A percentile compares a stretch with the other conserved stretches of the same genome.
Evolutionary conservation across 176 grass and related monocot genomes (phyloP).

Genomic region (Rhynchospora pubera): DNA sequence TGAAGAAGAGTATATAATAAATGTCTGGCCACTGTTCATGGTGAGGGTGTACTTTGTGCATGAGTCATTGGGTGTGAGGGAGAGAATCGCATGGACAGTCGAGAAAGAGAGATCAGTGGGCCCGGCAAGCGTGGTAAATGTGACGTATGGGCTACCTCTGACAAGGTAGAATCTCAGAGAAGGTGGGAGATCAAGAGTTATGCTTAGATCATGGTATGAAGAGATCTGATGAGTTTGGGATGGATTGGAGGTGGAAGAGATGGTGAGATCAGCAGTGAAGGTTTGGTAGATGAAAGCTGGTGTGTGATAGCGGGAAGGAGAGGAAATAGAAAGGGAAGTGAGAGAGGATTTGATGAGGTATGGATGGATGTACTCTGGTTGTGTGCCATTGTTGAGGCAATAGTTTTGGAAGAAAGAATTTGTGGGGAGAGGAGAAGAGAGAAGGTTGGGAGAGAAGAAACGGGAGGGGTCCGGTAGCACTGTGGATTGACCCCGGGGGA

Average conservation of each 20-base stretch:
- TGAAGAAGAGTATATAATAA: constrained; percentile 69
- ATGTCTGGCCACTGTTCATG: constrained; percentile 90
- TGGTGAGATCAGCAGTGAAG: constrained; percentile 77
- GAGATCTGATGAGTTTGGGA: constrained; percentile 34
- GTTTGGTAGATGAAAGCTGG: constrained; percentile 61
- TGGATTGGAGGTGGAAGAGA: constrained; percentile 39
- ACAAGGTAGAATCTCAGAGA: constrained; percentile 66
- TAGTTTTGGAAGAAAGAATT: constrained; percentile 99
- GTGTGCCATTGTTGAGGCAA: constrained; percentile 82
- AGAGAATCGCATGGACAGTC: constrained; percentile 71
- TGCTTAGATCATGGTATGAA: constrained; percentile 78
- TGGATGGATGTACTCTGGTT: constrained; percentile 93
- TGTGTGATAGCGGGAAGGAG: constrained; percentile 52
- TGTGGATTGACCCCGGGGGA: constrained; percentile 61
- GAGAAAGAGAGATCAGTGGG: constrained; percentile 48
- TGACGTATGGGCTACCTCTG: constrained; percentile 77
- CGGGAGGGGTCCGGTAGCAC: constrained; percentile 65
- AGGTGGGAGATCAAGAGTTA: constrained; percentile 73
- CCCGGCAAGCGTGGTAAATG: constrained; percentile 35
- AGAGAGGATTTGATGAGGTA: constrained; percentile 56
- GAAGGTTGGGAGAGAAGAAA: constrained; percentile 70
- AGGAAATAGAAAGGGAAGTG: constrained; percentile 55
- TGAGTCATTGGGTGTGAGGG: constrained; percentile 26
- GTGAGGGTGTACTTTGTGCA: constrained; percentile 62
- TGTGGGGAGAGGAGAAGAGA: constrained; percentile 70